phyloP scores from a whole-genome alignment of 177 flowering plant species.

The Tripterygium wilfordii region DNA sequence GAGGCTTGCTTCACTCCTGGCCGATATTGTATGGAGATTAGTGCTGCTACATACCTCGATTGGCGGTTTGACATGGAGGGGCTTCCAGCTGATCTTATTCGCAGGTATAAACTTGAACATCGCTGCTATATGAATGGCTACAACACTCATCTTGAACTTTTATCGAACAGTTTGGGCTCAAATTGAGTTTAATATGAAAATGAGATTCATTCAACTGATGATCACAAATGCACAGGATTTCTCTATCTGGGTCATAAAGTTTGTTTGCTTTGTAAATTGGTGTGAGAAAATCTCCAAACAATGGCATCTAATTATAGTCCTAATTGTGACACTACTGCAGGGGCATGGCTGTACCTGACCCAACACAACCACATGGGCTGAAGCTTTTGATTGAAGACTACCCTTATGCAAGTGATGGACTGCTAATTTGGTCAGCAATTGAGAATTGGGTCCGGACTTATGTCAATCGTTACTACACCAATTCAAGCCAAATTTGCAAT shows the following conservation, averaged over 20 bases:
- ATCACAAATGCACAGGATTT: not conserved
- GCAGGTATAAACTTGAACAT: conserved; percentile 70
- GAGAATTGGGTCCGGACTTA: conserved; percentile 69
- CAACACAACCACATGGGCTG: conserved; percentile 69
- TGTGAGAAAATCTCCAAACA: conserved; percentile 2
- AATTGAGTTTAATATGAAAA: too few relatives aligned
- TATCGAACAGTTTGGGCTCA: too few relatives aligned
- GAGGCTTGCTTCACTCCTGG: conserved; percentile 93
- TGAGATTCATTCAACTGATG: too few relatives aligned
- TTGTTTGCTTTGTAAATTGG: not conserved
- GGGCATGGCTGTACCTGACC: conserved; percentile 82
- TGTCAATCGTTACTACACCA: conserved; percentile 70
- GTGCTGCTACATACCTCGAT: conserved; percentile 59
- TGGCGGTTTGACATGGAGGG: conserved; percentile 90
- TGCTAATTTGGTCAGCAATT: conserved; percentile 80
- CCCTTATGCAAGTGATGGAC: conserved; percentile 88
- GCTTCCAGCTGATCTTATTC: conserved; percentile 86
- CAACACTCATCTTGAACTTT: not conserved
- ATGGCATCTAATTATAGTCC: not conserved
- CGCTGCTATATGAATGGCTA: too few relatives aligned
- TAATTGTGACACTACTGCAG: conserved; percentile 34
- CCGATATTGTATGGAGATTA: conserved; percentile 87
- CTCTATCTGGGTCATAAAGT: not conserved
- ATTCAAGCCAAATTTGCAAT: conserved; percentile 26
- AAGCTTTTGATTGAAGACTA: conserved; percentile 75